Conservation (phyloP, 1,139 yeast genomes). For the Groenewaldozyma auringiensis region DNA sequence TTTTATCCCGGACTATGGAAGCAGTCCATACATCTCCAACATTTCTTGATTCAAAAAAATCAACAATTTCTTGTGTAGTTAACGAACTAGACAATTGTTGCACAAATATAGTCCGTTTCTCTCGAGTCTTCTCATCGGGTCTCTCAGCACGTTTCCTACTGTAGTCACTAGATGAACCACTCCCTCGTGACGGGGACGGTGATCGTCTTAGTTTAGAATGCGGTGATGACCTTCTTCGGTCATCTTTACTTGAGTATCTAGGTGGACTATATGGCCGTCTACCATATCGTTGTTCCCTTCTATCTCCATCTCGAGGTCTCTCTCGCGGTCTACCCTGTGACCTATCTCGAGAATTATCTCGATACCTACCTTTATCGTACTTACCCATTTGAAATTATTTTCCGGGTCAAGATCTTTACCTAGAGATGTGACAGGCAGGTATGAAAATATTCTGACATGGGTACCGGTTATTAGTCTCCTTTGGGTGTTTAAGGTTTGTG, state of each 20-base stretch:
- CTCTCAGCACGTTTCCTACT: not conserved
- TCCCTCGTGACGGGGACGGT: not conserved
- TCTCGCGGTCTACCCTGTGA: no score
- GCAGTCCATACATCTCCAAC: constrained; percentile 29
- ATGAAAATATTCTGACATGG: no score
- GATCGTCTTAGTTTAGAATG: no score
- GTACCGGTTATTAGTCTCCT: no score
- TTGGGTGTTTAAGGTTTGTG: no score
- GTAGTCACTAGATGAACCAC: not conserved
- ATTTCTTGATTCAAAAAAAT: constrained; percentile 33
- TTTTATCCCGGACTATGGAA: constrained; percentile 33
- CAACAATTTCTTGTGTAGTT: constrained; percentile 28
- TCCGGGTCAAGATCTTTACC: no score
- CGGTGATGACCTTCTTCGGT: not conserved
- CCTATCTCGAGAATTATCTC: no score
- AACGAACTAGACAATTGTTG: constrained; percentile 33
- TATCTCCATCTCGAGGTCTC: no score
- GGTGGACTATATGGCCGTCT: not conserved
- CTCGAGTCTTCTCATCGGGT: constrained; percentile 21
- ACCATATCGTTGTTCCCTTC: no score
- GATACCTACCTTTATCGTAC: no score
- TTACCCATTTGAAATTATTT: no score
- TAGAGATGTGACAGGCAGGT: no score
- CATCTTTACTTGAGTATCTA: not conserved
- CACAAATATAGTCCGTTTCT: constrained; percentile 33